phyloP scores from a whole-genome alignment of 1,139 yeast species.

The Taphrina wiesneri region DNA sequence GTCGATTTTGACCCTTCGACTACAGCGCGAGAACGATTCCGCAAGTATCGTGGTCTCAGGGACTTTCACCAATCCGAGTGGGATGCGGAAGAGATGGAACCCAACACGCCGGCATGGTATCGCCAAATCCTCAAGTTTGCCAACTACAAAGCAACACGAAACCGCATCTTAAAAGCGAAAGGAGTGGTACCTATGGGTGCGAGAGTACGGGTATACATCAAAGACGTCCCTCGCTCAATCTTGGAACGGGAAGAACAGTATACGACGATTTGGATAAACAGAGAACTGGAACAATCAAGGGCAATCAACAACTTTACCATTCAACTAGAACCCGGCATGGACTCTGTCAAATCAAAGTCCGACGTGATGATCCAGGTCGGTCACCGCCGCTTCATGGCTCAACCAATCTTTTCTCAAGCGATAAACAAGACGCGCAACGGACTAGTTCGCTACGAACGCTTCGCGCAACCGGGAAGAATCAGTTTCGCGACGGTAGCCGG shows the following conservation, averaged over 20 bases:
- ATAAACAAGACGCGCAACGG: conserved; percentile 72
- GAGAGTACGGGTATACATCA: conserved; percentile 59
- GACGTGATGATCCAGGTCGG: conserved; percentile 86
- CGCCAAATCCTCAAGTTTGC: conserved; percentile 68
- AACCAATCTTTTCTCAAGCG: conserved; percentile 81
- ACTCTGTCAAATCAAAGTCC: conserved; percentile 80
- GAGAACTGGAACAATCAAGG: conserved; percentile 78
- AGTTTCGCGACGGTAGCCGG: conserved; percentile 86
- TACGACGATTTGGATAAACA: conserved; percentile 44
- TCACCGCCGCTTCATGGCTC: conserved; percentile 80
- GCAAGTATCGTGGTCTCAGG: conserved; percentile 82
- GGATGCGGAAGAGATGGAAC: conserved; percentile 83
- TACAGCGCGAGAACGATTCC: conserved; percentile 70
- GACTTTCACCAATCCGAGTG: conserved; percentile 77
- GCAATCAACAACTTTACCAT: conserved; percentile 69
- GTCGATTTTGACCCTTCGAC: conserved; percentile 70
- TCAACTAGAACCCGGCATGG: conserved; percentile 81
- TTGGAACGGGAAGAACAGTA: conserved; percentile 62
- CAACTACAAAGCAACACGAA: conserved; percentile 76
- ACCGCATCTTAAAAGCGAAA: conserved; percentile 65
- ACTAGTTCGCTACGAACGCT: conserved; percentile 83
- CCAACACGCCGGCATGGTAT: conserved; percentile 78
- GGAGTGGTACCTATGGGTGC: conserved; percentile 66
- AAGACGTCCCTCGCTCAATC: conserved; percentile 57
- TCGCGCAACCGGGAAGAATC: conserved; percentile 72